Evolutionary conservation across 306 rosid genomes (phyloP).

Genomic region (Crotalaria pallida): DNA sequence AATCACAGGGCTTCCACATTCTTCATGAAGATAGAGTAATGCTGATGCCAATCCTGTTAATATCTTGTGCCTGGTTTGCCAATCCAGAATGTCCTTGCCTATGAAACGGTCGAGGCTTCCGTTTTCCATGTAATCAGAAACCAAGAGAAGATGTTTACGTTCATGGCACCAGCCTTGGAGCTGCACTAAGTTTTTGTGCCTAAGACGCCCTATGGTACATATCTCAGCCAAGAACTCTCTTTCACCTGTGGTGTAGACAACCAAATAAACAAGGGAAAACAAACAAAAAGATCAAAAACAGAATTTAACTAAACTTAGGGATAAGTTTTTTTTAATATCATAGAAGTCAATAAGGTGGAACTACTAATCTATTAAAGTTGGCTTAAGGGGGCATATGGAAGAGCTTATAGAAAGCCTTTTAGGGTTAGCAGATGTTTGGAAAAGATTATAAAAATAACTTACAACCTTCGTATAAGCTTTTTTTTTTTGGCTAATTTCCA

Average conservation of each 20-base stretch:
- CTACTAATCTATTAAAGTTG: neutral
- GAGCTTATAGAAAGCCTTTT: too few relatives aligned
- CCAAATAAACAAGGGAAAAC: neutral
- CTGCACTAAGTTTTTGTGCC: constrained; percentile 54
- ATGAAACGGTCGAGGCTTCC: constrained; percentile 49
- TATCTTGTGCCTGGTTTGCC: constrained; percentile 48
- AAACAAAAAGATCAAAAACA: neutral
- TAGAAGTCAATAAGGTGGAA: neutral
- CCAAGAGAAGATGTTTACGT: constrained; percentile 29
- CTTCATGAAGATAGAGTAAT: constrained; percentile 52
- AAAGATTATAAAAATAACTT: too few relatives aligned
- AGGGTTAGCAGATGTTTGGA: too few relatives aligned
- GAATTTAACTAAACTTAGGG: neutral
- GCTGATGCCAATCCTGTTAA: constrained; percentile 49
- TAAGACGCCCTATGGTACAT: constrained; percentile 49
- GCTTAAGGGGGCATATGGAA: neutral
- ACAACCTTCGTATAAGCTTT: too few relatives aligned
- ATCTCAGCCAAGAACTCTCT: constrained; percentile 56
- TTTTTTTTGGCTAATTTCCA: too few relatives aligned
- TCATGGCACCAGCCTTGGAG: constrained; percentile 58
- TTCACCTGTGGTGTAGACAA: constrained; percentile 40
- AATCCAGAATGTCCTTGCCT: constrained; percentile 35
- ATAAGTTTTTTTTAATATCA: neutral
- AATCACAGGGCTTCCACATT: constrained; percentile 53
- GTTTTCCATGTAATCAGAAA: constrained; percentile 56